Conservation (phyloP, 331 rosid species). For the Quercus tomentella region DNA sequence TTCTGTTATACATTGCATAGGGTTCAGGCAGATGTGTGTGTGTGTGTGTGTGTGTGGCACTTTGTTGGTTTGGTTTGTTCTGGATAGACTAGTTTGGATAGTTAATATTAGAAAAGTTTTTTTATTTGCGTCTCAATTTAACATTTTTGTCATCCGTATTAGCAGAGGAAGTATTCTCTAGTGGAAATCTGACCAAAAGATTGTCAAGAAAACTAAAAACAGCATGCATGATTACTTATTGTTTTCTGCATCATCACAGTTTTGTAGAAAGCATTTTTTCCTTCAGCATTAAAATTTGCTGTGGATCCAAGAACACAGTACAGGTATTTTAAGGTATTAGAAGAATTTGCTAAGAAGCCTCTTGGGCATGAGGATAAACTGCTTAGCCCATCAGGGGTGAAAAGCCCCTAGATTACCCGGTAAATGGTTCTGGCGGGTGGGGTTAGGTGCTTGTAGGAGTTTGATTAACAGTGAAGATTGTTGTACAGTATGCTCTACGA, state of each 20-base stretch:
- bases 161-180: background rate
- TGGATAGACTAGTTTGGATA: background rate
- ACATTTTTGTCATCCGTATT: background rate
- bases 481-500: no score
- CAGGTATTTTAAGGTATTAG: background rate
- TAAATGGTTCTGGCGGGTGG: no score
- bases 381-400: no score
- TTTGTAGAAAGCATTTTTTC: background rate
- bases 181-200: background rate
- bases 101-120: background rate
- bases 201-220: background rate
- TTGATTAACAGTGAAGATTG: no score
- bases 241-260: background rate
- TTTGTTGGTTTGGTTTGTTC: background rate
- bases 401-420: no score
- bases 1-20: background rate
- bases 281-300: conserved; percentile 3
- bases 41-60: no score
- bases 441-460: no score
- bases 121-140: background rate
- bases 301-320: background rate
- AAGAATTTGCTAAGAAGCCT: no score
- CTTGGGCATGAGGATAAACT: no score
- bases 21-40: background rate
- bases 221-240: background rate